These are phyloP conservation scores for Fusarium mexicanum DNA, from an alignment of 2,329 filamentous ascomycete species.

Conservation along the genomic window DNA sequence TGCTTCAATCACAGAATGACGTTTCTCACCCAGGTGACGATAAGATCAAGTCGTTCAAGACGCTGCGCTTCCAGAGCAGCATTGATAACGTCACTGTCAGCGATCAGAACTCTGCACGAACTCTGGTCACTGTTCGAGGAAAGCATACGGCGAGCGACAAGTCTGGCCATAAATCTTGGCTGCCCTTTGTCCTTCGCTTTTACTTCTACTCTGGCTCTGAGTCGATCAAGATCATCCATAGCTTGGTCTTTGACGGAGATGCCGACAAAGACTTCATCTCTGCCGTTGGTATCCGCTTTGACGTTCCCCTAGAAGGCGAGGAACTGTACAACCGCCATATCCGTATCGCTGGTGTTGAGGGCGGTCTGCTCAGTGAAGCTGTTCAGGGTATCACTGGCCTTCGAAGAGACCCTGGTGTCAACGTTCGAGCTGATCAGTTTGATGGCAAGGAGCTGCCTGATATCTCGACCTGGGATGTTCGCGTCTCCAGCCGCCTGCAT, in stretches of 20 bases:
- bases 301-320: constrained; percentile 62
- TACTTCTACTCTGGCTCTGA: constrained; percentile 68
- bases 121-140: constrained; percentile 58
- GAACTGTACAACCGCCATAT: constrained; percentile 68
- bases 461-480: constrained; percentile 57
- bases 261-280: constrained; percentile 61
- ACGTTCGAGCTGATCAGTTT: constrained; percentile 60
- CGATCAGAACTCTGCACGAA: constrained; percentile 46
- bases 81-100: constrained; percentile 62
- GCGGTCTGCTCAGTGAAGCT: constrained; percentile 65
- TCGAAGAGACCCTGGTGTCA: constrained; percentile 61
- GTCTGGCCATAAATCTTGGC: constrained; percentile 54
- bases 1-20: constrained; percentile 62
- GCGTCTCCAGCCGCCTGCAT: constrained; percentile 57
- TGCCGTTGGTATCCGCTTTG: constrained; percentile 64
- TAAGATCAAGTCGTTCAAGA: constrained; percentile 46
- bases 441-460: constrained; percentile 57
- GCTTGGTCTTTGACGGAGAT: constrained; percentile 64
- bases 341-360: constrained; percentile 63
- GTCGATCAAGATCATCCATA: constrained; percentile 64
- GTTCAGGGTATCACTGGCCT: constrained; percentile 69
- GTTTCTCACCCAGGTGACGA: constrained; percentile 48
- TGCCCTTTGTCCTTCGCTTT: constrained; percentile 62
- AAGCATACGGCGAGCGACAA: constrained; percentile 48
- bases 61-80: constrained; percentile 59